phyloP scores from a whole-genome alignment of 2,329 filamentous ascomycete species.

The Stemphylium vesicarium region DNA sequence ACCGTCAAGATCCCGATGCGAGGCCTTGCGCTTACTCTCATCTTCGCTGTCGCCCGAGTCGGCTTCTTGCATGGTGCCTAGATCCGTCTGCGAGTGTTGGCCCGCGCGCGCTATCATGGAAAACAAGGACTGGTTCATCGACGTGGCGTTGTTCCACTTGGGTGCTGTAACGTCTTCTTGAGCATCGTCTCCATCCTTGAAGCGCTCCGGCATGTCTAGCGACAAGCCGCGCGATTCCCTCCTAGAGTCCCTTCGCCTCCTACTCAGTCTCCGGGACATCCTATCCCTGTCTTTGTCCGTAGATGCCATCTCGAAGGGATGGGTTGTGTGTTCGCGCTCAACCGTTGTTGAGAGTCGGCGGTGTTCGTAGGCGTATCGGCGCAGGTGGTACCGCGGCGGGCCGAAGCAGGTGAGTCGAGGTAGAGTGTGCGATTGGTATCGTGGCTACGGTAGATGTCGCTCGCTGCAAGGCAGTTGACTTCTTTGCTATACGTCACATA shows the following conservation, averaged over 20 bases:
- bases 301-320: slow-evolving; percentile 39
- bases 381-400: slow-evolving; percentile 17
- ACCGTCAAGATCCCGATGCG: slow-evolving; percentile 40
- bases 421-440: not conserved
- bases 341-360: slow-evolving; percentile 13
- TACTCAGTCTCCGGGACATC: slow-evolving; percentile 41
- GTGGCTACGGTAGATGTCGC: slow-evolving; percentile 13
- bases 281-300: slow-evolving; percentile 39
- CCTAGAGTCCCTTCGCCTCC: slow-evolving; percentile 40
- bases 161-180: slow-evolving; percentile 67
- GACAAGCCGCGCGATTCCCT: slow-evolving; percentile 47
- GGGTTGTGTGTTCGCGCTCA: slow-evolving; percentile 15
- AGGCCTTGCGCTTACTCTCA: slow-evolving; percentile 33
- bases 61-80: slow-evolving; percentile 77
- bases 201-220: slow-evolving; percentile 62
- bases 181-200: slow-evolving; percentile 64
- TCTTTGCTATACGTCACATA: slow-evolving; percentile 38
- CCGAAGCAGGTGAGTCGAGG: slow-evolving; percentile 18
- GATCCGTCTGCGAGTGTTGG: slow-evolving; percentile 79
- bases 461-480: slow-evolving; percentile 32
- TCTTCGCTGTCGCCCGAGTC: slow-evolving; percentile 78
- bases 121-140: slow-evolving; percentile 95
- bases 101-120: slow-evolving; percentile 89
- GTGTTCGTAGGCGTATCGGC: slow-evolving; percentile 12
- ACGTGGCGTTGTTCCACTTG: slow-evolving; percentile 57